Conservation (phyloP, 2,329 filamentous ascomycete genomes). For the Sporothrix mexicana region DNA sequence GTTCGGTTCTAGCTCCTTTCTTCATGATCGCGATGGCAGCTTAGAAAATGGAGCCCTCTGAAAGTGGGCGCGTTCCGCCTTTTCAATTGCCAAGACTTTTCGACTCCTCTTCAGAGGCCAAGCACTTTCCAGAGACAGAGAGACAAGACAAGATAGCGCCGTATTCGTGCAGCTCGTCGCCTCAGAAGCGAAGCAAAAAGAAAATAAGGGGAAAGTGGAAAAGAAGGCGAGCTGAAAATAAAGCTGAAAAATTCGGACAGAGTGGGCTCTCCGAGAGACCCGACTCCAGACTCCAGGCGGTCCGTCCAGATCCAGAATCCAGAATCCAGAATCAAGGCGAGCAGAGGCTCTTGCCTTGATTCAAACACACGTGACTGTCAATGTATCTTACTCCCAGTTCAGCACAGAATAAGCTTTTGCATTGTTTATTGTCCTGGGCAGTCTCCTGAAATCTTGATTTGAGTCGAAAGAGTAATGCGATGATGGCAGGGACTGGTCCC, state of each 20-base stretch:
- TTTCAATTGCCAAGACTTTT: background rate
- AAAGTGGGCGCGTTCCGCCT: background rate
- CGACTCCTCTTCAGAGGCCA: background rate
- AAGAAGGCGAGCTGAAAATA: background rate
- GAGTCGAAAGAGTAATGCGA: background rate
- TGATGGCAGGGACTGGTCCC: background rate
- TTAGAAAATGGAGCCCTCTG: background rate
- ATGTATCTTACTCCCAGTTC: no score
- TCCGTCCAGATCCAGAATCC: background rate
- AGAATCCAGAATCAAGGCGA: background rate
- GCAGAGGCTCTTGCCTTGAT: background rate
- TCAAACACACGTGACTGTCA: no score
- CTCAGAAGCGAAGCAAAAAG: background rate
- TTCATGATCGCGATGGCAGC: background rate
- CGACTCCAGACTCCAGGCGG: background rate
- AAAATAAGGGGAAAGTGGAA: background rate
- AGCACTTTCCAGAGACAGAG: background rate
- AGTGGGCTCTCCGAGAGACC: background rate
- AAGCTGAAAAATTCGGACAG: background rate
- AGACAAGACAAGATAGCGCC: constrained; percentile 1
- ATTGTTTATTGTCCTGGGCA: no score
- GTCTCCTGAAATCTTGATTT: no score
- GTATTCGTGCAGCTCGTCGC: constrained; percentile 11
- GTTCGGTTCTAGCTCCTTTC: no score
- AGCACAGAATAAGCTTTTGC: no score